Conservation (phyloP, 2,329 filamentous ascomycete species). For the Didymella lethalis region DNA sequence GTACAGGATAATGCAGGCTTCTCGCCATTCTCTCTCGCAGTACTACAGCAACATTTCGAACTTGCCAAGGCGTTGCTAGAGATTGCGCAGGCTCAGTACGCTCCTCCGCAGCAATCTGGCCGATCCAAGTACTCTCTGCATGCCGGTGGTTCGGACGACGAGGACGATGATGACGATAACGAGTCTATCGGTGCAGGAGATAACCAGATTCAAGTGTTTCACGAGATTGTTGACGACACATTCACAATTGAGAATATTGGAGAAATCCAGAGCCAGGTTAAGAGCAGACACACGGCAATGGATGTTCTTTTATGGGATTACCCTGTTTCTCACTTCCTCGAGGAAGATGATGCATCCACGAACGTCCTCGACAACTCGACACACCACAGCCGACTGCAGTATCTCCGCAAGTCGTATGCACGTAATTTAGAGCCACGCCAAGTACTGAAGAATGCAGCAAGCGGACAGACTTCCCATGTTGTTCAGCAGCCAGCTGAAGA, state of each 20-base stretch:
- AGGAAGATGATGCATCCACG: slow-evolving; percentile 9
- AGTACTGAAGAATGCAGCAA: slow-evolving; percentile 19
- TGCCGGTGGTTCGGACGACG: slow-evolving; percentile 33
- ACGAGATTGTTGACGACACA: slow-evolving; percentile 68
- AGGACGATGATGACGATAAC: slow-evolving; percentile 41
- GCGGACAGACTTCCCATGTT: slow-evolving; percentile 9
- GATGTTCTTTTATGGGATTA: slow-evolving; percentile 56
- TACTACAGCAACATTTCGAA: slow-evolving; percentile 69
- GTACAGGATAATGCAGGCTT: slow-evolving; percentile 61
- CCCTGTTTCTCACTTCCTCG: slow-evolving; percentile 22
- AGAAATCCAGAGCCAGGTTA: slow-evolving; percentile 71
- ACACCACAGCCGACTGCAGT: background rate
- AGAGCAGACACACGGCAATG: slow-evolving; percentile 67
- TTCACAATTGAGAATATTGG: slow-evolving; percentile 82
- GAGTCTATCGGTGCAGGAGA: slow-evolving; percentile 31
- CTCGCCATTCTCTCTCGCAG: slow-evolving; percentile 73
- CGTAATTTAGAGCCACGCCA: slow-evolving; percentile 5
- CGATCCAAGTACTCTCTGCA: slow-evolving; percentile 60
- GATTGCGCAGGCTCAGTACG: slow-evolving; percentile 74
- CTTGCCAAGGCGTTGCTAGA: slow-evolving; percentile 72
- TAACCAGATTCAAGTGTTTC: slow-evolving; percentile 46
- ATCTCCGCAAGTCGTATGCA: background rate
- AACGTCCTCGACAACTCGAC: background rate
- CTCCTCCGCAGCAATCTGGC: slow-evolving; percentile 57
- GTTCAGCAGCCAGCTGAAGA: slow-evolving; percentile 3